Percentiles rank a stretch among this genome's conserved stretches.
These are phyloP conservation scores for Cenchrus fungigraminus DNA, from an alignment of 176 grass and related monocot species.

Conservation along the genomic window DNA sequence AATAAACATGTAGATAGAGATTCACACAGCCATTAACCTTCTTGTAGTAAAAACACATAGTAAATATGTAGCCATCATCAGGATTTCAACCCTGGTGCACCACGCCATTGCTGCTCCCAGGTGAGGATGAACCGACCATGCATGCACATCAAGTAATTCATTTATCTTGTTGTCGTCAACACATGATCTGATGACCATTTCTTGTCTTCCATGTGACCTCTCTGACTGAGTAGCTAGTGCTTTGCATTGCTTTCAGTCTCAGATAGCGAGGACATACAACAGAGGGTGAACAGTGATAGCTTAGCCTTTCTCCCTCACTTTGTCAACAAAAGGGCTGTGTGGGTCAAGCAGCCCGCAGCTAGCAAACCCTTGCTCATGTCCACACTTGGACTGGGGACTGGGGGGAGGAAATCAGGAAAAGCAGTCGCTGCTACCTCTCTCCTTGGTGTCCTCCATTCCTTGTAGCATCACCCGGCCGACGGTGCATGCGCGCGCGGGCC, in stretches of 20 bases:
- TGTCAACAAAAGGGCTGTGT: slow-evolving; percentile 28
- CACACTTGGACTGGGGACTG: neutral
- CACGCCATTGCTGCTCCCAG: neutral
- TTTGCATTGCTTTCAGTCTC: neutral
- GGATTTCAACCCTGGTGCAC: neutral
- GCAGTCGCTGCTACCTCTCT: neutral
- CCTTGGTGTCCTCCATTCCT: slow-evolving; percentile 31
- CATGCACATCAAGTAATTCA: neutral
- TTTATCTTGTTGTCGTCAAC: neutral
- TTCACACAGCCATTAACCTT: no score
- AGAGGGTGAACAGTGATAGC: slow-evolving; percentile 51
- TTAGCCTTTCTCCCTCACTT: slow-evolving; percentile 34
- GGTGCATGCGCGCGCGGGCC: neutral
- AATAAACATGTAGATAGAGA: no score
- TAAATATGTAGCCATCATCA: no score
- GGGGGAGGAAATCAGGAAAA: slow-evolving; percentile 40
- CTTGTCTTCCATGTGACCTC: neutral
- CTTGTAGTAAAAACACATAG: no score
- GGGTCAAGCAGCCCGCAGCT: slow-evolving; percentile 23
- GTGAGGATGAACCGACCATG: neutral
- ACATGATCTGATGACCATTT: slow-evolving; percentile 9
- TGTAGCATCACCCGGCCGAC: neutral
- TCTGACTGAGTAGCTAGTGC: neutral
- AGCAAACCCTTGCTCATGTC: slow-evolving; percentile 21
- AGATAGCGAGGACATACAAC: slow-evolving; percentile 8